Evolutionary conservation across 73 alveolate genomes (phyloP), one percentile per base, ranked within the genome.

Genomic region (Paramecium bursaria): DNA sequence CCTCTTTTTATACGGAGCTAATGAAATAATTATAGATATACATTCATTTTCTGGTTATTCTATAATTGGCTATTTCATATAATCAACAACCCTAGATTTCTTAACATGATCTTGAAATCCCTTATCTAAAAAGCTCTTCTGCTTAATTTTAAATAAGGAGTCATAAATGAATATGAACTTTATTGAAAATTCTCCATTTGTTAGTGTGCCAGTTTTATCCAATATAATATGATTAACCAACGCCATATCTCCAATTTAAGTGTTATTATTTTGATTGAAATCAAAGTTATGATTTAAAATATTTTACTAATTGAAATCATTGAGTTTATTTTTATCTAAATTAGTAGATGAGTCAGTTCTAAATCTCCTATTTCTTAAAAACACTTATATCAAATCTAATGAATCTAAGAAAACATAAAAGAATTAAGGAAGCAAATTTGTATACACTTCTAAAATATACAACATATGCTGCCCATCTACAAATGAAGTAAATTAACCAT

Each of bases 171-270:
- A 67, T 0, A 67, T 67, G 50, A 42, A 67, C 17, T 67, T 79
- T 25, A 79, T 73, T 47, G 51, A 50, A 46, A 79, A 79, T 7
- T 9, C 13, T 33, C 57, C 61, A 0, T 42, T 50, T 13, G 89
- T 79, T 29, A 79, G 14, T 2, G 89, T 79, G 1, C 89, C 89
- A 30, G 89, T 79, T 44, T 79, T 79, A 79, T 79, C 89, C 19
- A 79, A 49, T 23, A 79, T 39, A 0, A 53, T 73, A 23, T 79
- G 89, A 22, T 79, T 79, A 11, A 73, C 46, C 29, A 79, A 42
- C 0, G 89, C 31, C 33, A 79, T 49, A 39, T 55, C 74, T 1
- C 85, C 31, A 21, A 79, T 23, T 10, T 80, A 48, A 22, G 48
- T 15, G 54, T 50, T 49, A 53, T 55, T 79, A n/a, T n/a, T n/a